Conservation (phyloP, 23 red algal genomes). For the Gracilaria vermiculophylla region DNA sequence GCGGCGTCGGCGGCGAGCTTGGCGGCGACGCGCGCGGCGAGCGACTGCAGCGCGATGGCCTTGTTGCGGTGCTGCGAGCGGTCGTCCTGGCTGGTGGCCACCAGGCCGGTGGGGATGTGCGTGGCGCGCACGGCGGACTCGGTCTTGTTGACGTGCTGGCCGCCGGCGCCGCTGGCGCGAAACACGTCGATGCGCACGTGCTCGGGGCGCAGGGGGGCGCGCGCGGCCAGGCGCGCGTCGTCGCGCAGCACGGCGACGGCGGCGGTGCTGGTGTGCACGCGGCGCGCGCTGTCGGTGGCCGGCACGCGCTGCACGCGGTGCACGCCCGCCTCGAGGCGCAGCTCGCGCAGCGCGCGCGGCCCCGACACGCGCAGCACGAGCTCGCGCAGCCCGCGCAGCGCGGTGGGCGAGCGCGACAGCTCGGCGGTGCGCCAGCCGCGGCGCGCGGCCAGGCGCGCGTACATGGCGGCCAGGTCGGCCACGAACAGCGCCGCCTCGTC, state of each 20-base stretch:
- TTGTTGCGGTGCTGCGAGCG: conserved; percentile 83
- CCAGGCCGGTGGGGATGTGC: conserved; percentile 81
- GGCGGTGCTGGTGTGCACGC: conserved; percentile 89
- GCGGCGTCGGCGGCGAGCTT: conserved; percentile 21
- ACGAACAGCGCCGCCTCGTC: conserved; percentile 88
- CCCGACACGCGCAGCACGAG: conserved; percentile 56
- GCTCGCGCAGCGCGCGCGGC: conserved; percentile 5
- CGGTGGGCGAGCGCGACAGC: conserved; percentile 37
- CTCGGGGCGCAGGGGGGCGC: neutral
- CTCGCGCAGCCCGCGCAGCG: conserved; percentile 64
- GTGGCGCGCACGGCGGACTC: conserved; percentile 88
- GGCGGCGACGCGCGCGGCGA: conserved; percentile 53
- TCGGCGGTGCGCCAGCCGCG: conserved; percentile 32
- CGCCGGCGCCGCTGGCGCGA: conserved; percentile 88
- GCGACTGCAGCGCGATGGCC: conserved; percentile 56
- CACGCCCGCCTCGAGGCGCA: conserved; percentile 87
- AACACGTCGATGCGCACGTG: conserved; percentile 81
- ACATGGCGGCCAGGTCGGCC: conserved; percentile 72
- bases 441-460: conserved; percentile 50
- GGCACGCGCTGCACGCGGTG: conserved; percentile 97
- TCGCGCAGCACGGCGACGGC: conserved; percentile 82
- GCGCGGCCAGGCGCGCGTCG: neutral
- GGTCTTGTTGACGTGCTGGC: conserved; percentile 96
- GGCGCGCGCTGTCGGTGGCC: conserved; percentile 78
- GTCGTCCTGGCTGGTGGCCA: conserved; percentile 77